Evolutionary conservation across 208 protist species (phyloP), one percentile per base, ranked within the genome.

Genomic region (Crithidia mellificae): DNA sequence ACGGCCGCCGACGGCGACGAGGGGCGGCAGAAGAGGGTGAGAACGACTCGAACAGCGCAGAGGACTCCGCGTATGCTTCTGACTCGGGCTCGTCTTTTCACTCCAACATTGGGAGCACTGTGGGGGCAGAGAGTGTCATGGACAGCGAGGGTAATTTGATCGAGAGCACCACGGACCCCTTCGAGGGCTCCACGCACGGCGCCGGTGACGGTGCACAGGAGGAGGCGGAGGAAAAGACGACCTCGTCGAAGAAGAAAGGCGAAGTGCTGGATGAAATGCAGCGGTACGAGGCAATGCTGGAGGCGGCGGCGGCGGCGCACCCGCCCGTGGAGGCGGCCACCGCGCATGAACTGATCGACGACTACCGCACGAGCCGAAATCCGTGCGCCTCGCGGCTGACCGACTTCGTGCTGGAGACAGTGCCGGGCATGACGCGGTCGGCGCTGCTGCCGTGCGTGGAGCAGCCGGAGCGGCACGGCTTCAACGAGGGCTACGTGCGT

Each of bases 391-490:
- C 36, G 14, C 36, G 25, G 32, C 61, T 74, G 20, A 47, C 68
- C 15, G 32, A 61, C 22, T 39, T 68, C 20, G 54, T 68, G 4
- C 32, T 63, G 24, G 61, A 68, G 27, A 68, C 61, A 0, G 49
- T 74, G 0, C 58, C 68, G 1, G 68, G 46, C 20, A 68, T 49
- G 58, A 22, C 20, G 6, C 34, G 34, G 36, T 24, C 39, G 15
- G 46, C 68, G 44, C 50, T 74, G 39, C 61, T 68, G 39, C 68
- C 68, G 20, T 74, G 61, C 53, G 56, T 74, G 9, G 61, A 63
- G 51, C 68, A 74, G 34, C 68, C 68, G 51, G 68, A 74, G 52
- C 68, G 68, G 6, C 52, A 20, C 15, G 29, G 2, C 36, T 74
- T 68, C 30, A 68, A 74, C 54, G 68, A 41, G 0, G 68, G 68